Evolutionary conservation across 129 eudicot genomes (phyloP).

Genomic region (Scalesia atractyloides): DNA sequence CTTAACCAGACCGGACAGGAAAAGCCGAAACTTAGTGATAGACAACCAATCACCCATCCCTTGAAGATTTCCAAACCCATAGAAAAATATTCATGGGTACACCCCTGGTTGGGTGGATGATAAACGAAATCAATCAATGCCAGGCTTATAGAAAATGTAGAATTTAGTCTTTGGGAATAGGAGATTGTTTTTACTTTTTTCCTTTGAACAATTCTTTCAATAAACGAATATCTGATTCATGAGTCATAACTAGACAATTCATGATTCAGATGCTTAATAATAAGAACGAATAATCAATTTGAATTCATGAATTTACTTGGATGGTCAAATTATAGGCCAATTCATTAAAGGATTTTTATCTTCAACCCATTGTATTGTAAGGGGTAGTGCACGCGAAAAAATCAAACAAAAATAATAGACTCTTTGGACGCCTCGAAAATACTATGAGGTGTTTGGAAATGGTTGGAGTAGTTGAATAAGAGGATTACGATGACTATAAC

Average conservation of each 20-base stretch:
- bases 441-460: background rate
- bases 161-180: no score
- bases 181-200: no score
- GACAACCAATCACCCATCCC: no score
- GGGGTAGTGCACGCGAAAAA: background rate
- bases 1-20: no score
- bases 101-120: no score
- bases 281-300: constrained; percentile 12
- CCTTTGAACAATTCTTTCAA: no score
- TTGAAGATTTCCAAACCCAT: no score
- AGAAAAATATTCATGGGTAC: no score
- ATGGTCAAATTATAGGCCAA: background rate
- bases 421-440: background rate
- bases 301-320: background rate
- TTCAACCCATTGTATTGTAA: background rate
- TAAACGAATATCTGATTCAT: no score
- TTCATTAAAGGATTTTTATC: constrained; percentile 3
- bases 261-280: constrained; percentile 11
- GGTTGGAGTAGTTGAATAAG: background rate
- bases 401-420: background rate
- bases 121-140: no score
- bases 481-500: background rate
- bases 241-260: background rate
- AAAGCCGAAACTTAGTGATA: no score
- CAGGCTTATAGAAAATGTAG: no score